Evolutionary conservation across 1,284 basidiomycete species (phyloP).

Genomic region (Moesziomyces sp.): DNA sequence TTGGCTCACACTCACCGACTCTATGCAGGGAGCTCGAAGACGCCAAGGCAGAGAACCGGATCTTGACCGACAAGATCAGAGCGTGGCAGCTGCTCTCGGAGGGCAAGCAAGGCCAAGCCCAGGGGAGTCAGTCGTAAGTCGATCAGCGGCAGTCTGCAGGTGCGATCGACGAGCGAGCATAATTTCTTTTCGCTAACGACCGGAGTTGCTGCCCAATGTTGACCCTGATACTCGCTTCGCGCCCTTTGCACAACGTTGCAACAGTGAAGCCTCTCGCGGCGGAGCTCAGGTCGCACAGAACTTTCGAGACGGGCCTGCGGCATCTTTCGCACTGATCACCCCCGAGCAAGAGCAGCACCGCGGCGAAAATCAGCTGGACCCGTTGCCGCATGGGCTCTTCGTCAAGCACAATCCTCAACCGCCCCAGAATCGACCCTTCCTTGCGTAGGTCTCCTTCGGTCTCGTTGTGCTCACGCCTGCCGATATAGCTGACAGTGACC

Average conservation of each 20-base stretch:
- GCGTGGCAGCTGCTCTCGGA: neutral
- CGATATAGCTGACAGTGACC: too few species aligned
- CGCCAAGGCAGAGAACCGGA: slow-evolving; percentile 12
- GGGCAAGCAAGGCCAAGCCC: neutral
- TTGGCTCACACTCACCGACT: neutral
- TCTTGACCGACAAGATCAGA: slow-evolving; percentile 16
- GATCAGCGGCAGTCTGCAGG: neutral
- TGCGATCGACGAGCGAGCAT: too few species aligned
- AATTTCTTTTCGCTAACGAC: neutral
- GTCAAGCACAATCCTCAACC: neutral
- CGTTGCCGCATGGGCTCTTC: neutral
- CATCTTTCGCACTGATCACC: neutral
- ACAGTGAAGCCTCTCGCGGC: neutral
- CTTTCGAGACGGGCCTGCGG: neutral
- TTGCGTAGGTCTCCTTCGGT: too few species aligned
- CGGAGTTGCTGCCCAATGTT: neutral
- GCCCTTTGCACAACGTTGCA: neutral
- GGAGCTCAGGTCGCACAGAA: neutral
- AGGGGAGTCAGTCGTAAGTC: neutral
- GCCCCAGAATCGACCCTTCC: too few species aligned
- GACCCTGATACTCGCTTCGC: too few species aligned
- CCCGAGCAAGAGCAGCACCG: neutral
- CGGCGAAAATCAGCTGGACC: neutral
- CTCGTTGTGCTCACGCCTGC: too few species aligned
- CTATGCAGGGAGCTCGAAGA: slow-evolving; percentile 15